Evolutionary conservation across 2,329 filamentous ascomycete species (phyloP).

Genomic region (Aspergillus amoenus): DNA sequence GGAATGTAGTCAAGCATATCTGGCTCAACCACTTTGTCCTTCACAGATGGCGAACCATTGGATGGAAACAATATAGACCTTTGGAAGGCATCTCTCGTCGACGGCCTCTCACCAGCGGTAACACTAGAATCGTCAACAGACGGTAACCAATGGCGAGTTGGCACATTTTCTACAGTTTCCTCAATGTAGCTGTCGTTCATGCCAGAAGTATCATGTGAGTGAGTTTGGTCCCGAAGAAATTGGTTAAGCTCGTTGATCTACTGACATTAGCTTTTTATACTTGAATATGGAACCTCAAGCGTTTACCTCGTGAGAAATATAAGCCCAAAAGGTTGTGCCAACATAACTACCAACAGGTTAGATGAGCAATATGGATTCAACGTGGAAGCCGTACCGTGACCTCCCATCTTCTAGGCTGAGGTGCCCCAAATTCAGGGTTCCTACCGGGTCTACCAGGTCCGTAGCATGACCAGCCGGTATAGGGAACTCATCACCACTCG

Average conservation of each 20-base stretch:
- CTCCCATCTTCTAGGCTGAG: slow-evolving; percentile 45
- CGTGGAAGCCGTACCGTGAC: slow-evolving; percentile 38
- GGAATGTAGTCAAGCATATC: slow-evolving; percentile 45
- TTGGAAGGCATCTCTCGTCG: slow-evolving; percentile 31
- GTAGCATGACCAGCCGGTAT: slow-evolving; percentile 43
- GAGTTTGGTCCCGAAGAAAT: slow-evolving; percentile 42
- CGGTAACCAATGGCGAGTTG: slow-evolving; percentile 21
- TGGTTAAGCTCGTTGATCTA: slow-evolving; percentile 47
- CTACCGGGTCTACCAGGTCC: slow-evolving; percentile 43
- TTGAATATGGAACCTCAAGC: not conserved
- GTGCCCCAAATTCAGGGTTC: slow-evolving; percentile 42
- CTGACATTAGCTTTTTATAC: slow-evolving; percentile 11
- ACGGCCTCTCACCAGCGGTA: slow-evolving; percentile 13
- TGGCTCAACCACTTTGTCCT: slow-evolving; percentile 34
- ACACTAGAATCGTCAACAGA: slow-evolving; percentile 17
- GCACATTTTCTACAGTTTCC: slow-evolving; percentile 17
- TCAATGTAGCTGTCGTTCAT: slow-evolving; percentile 24
- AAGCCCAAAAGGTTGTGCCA: slow-evolving; percentile 47
- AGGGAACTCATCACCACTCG: slow-evolving; percentile 42
- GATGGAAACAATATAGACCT: slow-evolving; percentile 39
- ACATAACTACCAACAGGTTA: slow-evolving; percentile 38
- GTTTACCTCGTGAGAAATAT: slow-evolving; percentile 44
- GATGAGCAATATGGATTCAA: not conserved
- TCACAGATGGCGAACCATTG: slow-evolving; percentile 34
- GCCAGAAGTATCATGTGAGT: slow-evolving; percentile 30